Evolutionary conservation across 352 stramenopile genomes (phyloP), one percentile per base, ranked within the genome.

Genomic region (Pythium insidiosum): DNA sequence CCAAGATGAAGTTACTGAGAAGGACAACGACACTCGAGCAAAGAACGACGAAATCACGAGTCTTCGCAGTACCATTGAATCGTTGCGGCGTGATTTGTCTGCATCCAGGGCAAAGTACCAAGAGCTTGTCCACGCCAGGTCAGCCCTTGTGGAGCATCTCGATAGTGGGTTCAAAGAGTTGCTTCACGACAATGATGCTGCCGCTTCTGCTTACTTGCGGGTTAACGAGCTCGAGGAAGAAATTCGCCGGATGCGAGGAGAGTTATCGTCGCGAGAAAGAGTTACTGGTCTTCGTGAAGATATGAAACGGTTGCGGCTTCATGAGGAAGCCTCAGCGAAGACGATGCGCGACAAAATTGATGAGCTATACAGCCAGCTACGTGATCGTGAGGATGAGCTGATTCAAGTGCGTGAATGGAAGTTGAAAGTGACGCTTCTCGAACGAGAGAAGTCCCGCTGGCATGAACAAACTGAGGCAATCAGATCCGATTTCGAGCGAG

Each of bases 121-220:
- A 15, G 28, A 88, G 37, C 54, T 88, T 4, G 53, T 81, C 19
- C 55, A 72, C 20, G 76, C 66, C 13, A 61, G 60, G 1, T 66
- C 63, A 0, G 66, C 64, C 12, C 51, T 88, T 2, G 66, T 58
- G 7, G 68, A 84, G 12, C 65, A 84, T 31, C 65, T 88, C 5
- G 73, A 88, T 40, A 62, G 59, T 10, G 76, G 76, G 6, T 86
- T 88, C 30, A 81, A 86, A 38, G 71, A 83, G 33, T 42, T 88
- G 4, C 36, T 88, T 19, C 53, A 80, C 19, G 73, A 88, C 23
- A 70, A 88, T 49, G 58, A 81, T 18, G 74, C 60, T 22, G 73
- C 69, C 21, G 54, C 66, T 6, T 63, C 58, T 9, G 63, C 66
- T 1, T 38, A 66, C 4, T 58, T 67, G 35, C 58, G 81, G 28